Evolutionary conservation across 2,329 filamentous ascomycete species (phyloP).

Genomic region (Aspergillus pseudonomiae): DNA sequence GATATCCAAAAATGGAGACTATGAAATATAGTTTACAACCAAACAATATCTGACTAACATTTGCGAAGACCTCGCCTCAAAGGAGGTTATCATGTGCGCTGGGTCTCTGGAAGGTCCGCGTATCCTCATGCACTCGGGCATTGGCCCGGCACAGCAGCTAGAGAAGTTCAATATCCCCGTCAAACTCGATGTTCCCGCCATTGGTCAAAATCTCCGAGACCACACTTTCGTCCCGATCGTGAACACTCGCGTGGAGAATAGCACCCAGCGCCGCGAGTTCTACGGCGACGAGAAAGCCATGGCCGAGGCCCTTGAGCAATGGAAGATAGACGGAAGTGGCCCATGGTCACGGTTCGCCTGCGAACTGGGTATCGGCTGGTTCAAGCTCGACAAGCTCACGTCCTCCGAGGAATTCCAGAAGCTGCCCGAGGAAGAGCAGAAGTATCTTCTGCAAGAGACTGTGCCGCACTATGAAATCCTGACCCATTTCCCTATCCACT

Average conservation of each 20-base stretch:
- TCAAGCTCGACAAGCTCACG: slow-evolving; percentile 47
- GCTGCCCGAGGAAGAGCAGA: slow-evolving; percentile 49
- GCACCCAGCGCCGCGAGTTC: slow-evolving; percentile 47
- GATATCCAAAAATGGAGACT: not conserved
- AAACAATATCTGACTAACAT: not conserved
- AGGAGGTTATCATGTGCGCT: slow-evolving; percentile 45
- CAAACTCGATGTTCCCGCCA: slow-evolving; percentile 42
- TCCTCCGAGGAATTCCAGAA: slow-evolving; percentile 53
- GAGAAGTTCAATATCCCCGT: slow-evolving; percentile 45
- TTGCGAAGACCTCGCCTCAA: slow-evolving; percentile 33
- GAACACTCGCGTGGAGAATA: slow-evolving; percentile 45
- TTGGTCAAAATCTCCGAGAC: slow-evolving; percentile 52
- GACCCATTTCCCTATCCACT: slow-evolving; percentile 51
- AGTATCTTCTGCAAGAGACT: slow-evolving; percentile 51
- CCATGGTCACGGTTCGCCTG: slow-evolving; percentile 37
- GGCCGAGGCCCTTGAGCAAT: slow-evolving; percentile 52
- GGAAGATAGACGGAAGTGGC: slow-evolving; percentile 47
- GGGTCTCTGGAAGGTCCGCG: slow-evolving; percentile 45
- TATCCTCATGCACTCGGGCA: slow-evolving; percentile 53
- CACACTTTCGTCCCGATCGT: slow-evolving; percentile 41
- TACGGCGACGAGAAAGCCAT: slow-evolving; percentile 48
- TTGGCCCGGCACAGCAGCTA: slow-evolving; percentile 50
- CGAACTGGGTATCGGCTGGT: slow-evolving; percentile 40
- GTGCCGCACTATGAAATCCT: slow-evolving; percentile 62
- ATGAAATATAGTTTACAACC: not conserved